These are phyloP conservation scores for Uncinocarpus reesii DNA, from an alignment of 2,329 filamentous ascomycete genomes.

Conservation along the genomic window DNA sequence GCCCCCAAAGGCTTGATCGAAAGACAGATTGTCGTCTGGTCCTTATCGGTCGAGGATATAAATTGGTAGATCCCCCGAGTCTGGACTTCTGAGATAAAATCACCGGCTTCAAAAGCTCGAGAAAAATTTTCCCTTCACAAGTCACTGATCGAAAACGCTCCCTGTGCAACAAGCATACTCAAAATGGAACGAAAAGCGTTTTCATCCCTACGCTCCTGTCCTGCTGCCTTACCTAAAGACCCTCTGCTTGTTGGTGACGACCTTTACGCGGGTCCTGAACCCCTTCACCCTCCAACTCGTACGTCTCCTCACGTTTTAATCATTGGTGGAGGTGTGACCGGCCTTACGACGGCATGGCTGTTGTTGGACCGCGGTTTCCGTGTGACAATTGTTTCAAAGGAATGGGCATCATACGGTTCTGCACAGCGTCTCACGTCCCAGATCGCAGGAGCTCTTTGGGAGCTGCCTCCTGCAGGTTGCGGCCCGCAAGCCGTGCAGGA, in stretches of 20 bases:
- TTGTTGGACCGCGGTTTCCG: constrained; percentile 38
- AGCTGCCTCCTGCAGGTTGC: constrained; percentile 39
- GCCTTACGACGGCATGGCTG: constrained; percentile 33
- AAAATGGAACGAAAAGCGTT: not conserved
- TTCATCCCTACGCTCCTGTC: not conserved
- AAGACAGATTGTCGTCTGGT: no score
- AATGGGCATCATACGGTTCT: constrained; percentile 31
- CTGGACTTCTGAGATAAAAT: no score
- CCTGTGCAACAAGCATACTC: not conserved
- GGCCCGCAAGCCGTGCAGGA: constrained; percentile 35
- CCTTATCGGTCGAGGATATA: no score
- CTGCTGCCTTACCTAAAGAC: not conserved
- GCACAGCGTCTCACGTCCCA: constrained; percentile 38
- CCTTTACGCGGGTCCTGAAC: constrained; percentile 1
- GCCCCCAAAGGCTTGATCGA: no score
- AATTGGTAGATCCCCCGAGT: no score
- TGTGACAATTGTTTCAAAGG: constrained; percentile 38
- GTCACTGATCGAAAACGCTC: no score
- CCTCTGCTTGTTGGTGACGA: constrained; percentile 3
- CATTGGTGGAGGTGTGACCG: constrained; percentile 25
- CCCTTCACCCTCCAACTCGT: constrained; percentile 6
- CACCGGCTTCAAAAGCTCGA: no score
- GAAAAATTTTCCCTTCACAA: no score
- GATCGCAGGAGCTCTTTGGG: constrained; percentile 41
- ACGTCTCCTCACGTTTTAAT: constrained; percentile 18